Evolutionary conservation across 208 protist genomes (phyloP), one percentile per base, ranked within the genome.

Genomic region (Tetramitus jugosus): DNA sequence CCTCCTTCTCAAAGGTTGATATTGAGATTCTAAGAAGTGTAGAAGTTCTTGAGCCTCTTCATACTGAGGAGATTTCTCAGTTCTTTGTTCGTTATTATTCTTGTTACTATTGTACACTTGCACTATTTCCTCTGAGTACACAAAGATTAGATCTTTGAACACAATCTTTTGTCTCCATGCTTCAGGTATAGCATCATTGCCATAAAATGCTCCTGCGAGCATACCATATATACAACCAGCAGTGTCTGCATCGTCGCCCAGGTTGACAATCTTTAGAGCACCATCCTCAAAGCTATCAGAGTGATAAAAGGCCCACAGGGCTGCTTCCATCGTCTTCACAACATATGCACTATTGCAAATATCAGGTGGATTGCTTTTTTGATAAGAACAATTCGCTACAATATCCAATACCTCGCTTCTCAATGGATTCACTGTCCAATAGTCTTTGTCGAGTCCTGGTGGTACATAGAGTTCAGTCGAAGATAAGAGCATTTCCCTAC

Each of bases 211-310:
- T 31, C 82, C 82, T 26, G 81, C 81, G 7, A 84, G n/a, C 61
- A 82, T 64, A 23, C 82, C 82, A 49, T 80, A 84, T 29, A 84
- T 72, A 26, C 60, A 45, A 20, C 67, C 82, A 2, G 60, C 46
- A n/a, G 82, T 84, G 46, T 84, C 82, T 23, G 81, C n/a, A 67
- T 84, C 82, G 49, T 80, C 82, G 23, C 82, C 82, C 0, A 84
- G 26, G 49, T 85, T 83, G 33, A 64, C 77, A 2, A 61, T 26
- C 13, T 35, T 40, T 40, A 85, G 6, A 2, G 31, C 2, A n/a
- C 82, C 82, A 17, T 79, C 64, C 20, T 40, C 8, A 40, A 82
- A 84, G 29, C 31, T 23, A 7, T 75, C 8, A 7, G 37, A 80
- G 33, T 35, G 2, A 20, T 65, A 29, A 35, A 84, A 85, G 0